phyloP scores from a whole-genome alignment of 148 eudicot species.

The Linanthus parryae region DNA sequence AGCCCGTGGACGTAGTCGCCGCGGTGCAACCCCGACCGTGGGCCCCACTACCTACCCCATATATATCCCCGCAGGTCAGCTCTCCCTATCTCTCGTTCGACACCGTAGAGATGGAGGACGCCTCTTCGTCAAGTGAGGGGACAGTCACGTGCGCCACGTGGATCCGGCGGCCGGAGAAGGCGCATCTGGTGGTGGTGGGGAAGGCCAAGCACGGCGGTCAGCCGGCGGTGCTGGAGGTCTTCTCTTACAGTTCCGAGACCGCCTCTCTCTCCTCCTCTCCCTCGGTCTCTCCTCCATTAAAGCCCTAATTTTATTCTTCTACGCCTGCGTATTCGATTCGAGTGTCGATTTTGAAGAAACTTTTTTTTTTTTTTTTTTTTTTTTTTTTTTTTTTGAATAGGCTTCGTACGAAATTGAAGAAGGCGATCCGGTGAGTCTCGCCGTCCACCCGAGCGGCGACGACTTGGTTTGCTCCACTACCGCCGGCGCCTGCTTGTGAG shows the following conservation, averaged over 20 bases:
- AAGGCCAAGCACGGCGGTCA: conserved; percentile 28
- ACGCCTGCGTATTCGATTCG: not conserved
- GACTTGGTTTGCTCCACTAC: conserved; percentile 74
- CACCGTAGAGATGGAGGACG: conserved; percentile 16
- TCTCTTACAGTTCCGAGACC: conserved; percentile 43
- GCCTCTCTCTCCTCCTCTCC: conserved; percentile 65
- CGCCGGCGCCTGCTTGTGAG: conserved; percentile 71
- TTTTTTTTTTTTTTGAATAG: conserved; percentile 20
- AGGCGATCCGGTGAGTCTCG: conserved; percentile 53
- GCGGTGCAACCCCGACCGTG: not conserved
- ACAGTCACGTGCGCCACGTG: conserved; percentile 61
- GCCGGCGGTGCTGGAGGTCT: conserved; percentile 56
- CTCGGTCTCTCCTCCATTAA: conserved; percentile 47
- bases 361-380: not conserved
- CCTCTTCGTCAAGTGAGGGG: conserved; percentile 24
- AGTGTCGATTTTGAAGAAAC: not conserved
- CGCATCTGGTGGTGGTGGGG: conserved; percentile 56
- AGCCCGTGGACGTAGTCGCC: conserved; percentile 1
- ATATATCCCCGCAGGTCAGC: not conserved
- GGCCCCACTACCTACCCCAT: not conserved
- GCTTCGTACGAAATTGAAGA: conserved; percentile 53
- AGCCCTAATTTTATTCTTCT: not conserved
- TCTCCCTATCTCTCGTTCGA: not conserved
- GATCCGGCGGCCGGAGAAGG: conserved; percentile 88
- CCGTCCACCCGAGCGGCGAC: conserved; percentile 86